These are phyloP conservation scores for Dalbergia oliveri DNA, from an alignment of 306 rosid genomes.

Conservation along the genomic window DNA sequence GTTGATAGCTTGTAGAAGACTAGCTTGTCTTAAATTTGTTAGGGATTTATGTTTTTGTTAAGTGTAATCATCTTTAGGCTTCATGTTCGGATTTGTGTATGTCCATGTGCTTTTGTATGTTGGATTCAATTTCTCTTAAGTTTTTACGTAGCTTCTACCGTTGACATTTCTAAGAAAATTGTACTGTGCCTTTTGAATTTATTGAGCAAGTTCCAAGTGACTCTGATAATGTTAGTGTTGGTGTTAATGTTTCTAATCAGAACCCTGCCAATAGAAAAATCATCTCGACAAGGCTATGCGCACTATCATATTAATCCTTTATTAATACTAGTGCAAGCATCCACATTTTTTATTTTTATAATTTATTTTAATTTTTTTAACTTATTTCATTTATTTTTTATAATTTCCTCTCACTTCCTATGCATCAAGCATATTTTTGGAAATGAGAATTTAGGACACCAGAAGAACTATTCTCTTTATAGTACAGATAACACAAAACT, in stretches of 20 bases:
- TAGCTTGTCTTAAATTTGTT: conserved; percentile 25
- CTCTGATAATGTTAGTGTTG: neutral
- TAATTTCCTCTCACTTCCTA: too few species aligned
- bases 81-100: neutral
- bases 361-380: too few species aligned
- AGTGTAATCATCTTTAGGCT: neutral
- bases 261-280: neutral
- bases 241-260: neutral
- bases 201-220: neutral
- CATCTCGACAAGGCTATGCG: too few species aligned
- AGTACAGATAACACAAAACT: too few species aligned
- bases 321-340: too few species aligned
- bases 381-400: too few species aligned
- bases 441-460: too few species aligned
- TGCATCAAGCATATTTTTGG: too few species aligned
- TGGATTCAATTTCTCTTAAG: conserved; percentile 10
- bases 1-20: neutral
- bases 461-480: too few species aligned
- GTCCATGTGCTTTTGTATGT: neutral
- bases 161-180: neutral
- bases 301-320: neutral
- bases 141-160: neutral
- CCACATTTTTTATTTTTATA: too few species aligned
- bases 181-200: neutral
- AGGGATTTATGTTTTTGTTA: neutral